phyloP scores from a whole-genome alignment of 1,284 basidiomycete genomes.

The Chondrostereum purpureum region DNA sequence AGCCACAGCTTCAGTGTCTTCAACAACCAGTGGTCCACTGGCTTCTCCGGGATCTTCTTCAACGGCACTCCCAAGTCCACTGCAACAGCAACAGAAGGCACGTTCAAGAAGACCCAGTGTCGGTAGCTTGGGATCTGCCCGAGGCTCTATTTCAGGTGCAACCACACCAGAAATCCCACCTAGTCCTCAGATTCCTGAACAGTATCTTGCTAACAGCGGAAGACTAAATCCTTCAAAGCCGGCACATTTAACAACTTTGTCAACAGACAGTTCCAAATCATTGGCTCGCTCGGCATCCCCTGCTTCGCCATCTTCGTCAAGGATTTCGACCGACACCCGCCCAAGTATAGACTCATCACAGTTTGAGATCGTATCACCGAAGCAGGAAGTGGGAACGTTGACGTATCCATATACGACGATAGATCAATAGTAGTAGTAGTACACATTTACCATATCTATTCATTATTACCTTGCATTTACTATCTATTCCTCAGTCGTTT shows the following conservation, averaged over 20 bases:
- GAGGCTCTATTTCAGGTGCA: conserved; percentile 11
- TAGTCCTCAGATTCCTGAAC: conserved; percentile 39
- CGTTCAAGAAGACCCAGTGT: conserved; percentile 26
- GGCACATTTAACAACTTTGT: conserved; percentile 23
- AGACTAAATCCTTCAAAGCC: conserved; percentile 8
- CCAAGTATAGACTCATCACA: conserved; percentile 41
- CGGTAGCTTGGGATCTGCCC: conserved; percentile 24
- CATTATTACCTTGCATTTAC: neutral
- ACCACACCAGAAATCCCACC: conserved; percentile 35
- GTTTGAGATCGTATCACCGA: conserved; percentile 45
- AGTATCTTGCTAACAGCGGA: conserved; percentile 23
- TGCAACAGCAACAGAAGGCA: neutral
- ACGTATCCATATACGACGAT: conserved; percentile 32
- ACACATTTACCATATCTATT: neutral
- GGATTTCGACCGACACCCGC: conserved; percentile 29
- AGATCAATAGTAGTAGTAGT: conserved; percentile 20
- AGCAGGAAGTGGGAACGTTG: conserved; percentile 24
- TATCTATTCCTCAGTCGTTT: no score
- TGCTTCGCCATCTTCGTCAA: conserved; percentile 22
- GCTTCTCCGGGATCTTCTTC: no score
- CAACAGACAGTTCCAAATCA: conserved; percentile 17
- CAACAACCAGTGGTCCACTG: neutral
- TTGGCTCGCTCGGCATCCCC: conserved; percentile 1
- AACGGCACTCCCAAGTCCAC: no score
- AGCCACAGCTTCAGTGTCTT: conserved; percentile 7